Conservation (phyloP, 345 rosid species). For the Eutrema heterophyllum region DNA sequence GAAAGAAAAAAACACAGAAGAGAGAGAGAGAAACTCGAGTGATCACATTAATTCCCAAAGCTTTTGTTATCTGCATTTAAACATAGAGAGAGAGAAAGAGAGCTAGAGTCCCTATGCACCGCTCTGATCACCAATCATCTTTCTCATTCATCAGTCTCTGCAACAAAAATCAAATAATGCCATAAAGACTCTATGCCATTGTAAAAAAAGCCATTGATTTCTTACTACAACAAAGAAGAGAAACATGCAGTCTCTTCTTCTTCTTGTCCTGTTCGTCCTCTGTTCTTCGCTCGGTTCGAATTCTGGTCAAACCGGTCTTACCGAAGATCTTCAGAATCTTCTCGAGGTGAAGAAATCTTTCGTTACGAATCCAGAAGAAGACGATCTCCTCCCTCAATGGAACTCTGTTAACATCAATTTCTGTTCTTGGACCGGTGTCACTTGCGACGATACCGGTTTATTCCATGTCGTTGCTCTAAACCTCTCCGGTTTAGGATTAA, state of each 20-base stretch:
- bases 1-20: background rate
- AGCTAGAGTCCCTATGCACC: constrained; percentile 16
- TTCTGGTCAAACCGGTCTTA: constrained; percentile 14
- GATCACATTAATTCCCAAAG: background rate
- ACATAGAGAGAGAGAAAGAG: background rate
- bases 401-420: constrained; percentile 38
- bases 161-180: constrained; percentile 11
- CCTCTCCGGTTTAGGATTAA: constrained; percentile 55
- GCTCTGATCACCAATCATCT: constrained; percentile 10
- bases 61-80: constrained; percentile 22
- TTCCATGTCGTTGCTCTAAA: constrained; percentile 50
- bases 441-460: constrained; percentile 44
- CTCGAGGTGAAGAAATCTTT: constrained; percentile 56
- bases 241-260: constrained; percentile 10
- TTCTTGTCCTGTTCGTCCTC: constrained; percentile 24
- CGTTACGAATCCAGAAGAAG: constrained; percentile 26
- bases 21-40: constrained; percentile 3
- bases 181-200: background rate
- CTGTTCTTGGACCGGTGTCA: constrained; percentile 73
- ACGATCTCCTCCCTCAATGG: constrained; percentile 53
- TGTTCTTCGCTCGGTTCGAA: constrained; percentile 22
- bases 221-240: background rate
- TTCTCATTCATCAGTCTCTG: background rate
- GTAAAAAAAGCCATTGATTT: background rate
- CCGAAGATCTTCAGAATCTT: constrained; percentile 42